Conservation (phyloP, 2,329 filamentous ascomycete species). For the Plectosphaerella cucumerina region DNA sequence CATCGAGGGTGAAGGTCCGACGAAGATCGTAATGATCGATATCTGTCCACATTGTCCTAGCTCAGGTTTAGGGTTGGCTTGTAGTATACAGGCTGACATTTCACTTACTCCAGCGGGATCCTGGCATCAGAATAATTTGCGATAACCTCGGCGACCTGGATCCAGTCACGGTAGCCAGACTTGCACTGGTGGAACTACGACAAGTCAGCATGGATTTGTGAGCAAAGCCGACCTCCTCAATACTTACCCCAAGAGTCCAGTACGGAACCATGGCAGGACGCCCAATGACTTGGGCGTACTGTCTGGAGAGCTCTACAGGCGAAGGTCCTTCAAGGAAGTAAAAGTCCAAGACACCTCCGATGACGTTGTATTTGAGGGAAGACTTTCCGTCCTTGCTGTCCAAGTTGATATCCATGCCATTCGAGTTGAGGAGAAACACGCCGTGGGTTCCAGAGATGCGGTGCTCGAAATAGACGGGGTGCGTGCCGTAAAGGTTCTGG, state of each 20-base stretch:
- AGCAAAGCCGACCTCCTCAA: neutral
- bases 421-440: constrained; percentile 72
- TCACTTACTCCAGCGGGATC: constrained; percentile 59
- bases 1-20: constrained; percentile 59
- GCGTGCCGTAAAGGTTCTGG: constrained; percentile 69
- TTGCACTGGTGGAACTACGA: constrained; percentile 70
- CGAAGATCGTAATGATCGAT: constrained; percentile 67
- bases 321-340: constrained; percentile 75
- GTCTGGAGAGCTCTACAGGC: neutral
- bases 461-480: constrained; percentile 77
- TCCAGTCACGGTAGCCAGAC: constrained; percentile 78
- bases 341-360: constrained; percentile 75
- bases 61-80: neutral
- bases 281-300: constrained; percentile 45
- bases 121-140: constrained; percentile 56
- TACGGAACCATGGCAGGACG: constrained; percentile 77
- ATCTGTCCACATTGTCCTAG: constrained; percentile 39
- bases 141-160: constrained; percentile 60
- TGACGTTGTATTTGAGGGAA: constrained; percentile 61
- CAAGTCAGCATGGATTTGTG: neutral
- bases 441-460: constrained; percentile 69
- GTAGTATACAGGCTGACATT: neutral
- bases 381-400: constrained; percentile 30
- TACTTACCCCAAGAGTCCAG: constrained; percentile 40
- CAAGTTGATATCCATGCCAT: constrained; percentile 38